A percentile compares a stretch with the other conserved stretches of the same genome.
These are phyloP conservation scores for Fusarium penzigii DNA, from an alignment of 2,329 filamentous ascomycete species.

Conservation along the genomic window DNA sequence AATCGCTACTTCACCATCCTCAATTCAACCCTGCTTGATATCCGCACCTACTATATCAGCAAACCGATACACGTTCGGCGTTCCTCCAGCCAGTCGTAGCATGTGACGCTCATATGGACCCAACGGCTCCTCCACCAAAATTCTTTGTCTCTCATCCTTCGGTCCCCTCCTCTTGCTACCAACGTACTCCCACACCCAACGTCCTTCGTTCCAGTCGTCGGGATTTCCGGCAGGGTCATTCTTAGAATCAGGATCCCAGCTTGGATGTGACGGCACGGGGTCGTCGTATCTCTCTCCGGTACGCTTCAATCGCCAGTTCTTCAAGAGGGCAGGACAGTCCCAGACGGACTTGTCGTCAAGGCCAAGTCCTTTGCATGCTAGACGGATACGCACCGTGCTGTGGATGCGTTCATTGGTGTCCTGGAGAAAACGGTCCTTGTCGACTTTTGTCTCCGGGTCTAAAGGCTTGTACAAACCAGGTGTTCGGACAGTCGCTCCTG, in stretches of 20 bases:
- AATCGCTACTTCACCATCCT: too few species aligned
- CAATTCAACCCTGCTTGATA: not conserved
- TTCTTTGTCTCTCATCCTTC: conserved; percentile 37
- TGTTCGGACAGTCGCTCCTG: conserved; percentile 44
- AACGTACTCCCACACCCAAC: conserved; percentile 58
- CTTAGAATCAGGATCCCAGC: conserved; percentile 32
- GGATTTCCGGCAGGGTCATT: conserved; percentile 24
- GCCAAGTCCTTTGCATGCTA: conserved; percentile 51
- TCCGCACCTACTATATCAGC: conserved; percentile 31
- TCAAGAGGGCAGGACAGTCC: conserved; percentile 45
- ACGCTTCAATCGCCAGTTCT: conserved; percentile 45
- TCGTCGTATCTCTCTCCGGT: conserved; percentile 35
- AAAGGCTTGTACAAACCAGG: conserved; percentile 51
- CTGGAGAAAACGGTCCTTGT: conserved; percentile 42
- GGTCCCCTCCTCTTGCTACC: conserved; percentile 46
- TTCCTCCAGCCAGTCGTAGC: conserved; percentile 45
- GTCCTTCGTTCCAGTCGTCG: conserved; percentile 30
- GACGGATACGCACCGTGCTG: conserved; percentile 53
- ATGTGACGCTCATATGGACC: conserved; percentile 55
- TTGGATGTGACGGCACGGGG: conserved; percentile 35
- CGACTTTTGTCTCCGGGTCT: conserved; percentile 41
- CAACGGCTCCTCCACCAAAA: conserved; percentile 54
- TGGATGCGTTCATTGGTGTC: conserved; percentile 59
- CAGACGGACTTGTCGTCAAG: conserved; percentile 51
- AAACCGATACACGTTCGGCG: conserved; percentile 45